A percentile compares a stretch with the other conserved stretches of the same genome.
These are phyloP conservation scores for Trebouxia sp. DNA, from an alignment of 139 green algal species.

Conservation along the genomic window DNA sequence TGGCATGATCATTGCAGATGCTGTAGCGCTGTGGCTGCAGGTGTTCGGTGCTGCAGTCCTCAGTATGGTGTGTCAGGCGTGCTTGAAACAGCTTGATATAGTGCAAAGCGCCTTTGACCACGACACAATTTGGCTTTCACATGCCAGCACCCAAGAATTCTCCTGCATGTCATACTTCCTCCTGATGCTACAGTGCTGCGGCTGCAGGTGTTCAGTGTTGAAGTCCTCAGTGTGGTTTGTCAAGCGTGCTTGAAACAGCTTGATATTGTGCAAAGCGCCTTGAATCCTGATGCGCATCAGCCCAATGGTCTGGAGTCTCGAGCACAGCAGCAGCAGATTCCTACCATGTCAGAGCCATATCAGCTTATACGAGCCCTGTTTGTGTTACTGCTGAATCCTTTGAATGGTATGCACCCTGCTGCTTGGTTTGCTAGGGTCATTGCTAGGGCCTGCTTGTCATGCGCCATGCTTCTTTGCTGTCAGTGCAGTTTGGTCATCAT, in stretches of 20 bases:
- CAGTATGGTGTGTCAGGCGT: constrained; percentile 37
- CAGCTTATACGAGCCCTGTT: constrained; percentile 11
- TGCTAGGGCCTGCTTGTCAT: too few species aligned
- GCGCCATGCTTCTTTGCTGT: too few species aligned
- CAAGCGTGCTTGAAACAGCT: constrained; percentile 37
- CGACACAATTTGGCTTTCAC: too few species aligned
- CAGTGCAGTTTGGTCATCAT: too few species aligned
- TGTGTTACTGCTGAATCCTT: neutral
- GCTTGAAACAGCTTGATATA: constrained; percentile 20
- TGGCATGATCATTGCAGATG: too few species aligned
- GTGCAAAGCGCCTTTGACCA: neutral
- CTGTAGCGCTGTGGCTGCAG: neutral
- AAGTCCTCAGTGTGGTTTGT: constrained; percentile 16
- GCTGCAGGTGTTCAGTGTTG: constrained; percentile 20
- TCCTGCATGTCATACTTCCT: too few species aligned
- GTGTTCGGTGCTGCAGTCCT: neutral
- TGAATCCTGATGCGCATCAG: neutral
- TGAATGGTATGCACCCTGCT: neutral
- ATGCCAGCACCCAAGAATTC: too few species aligned
- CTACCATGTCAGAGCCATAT: neutral
- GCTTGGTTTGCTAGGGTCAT: too few species aligned
- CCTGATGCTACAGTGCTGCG: neutral
- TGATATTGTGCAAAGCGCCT: neutral
- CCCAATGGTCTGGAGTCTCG: neutral
- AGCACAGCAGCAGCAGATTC: constrained; percentile 6